Evolutionary conservation across 495 filamentous ascomycete genomes (phyloP), one percentile per base, ranked within the genome.

Genomic region (Tuber brumale): DNA sequence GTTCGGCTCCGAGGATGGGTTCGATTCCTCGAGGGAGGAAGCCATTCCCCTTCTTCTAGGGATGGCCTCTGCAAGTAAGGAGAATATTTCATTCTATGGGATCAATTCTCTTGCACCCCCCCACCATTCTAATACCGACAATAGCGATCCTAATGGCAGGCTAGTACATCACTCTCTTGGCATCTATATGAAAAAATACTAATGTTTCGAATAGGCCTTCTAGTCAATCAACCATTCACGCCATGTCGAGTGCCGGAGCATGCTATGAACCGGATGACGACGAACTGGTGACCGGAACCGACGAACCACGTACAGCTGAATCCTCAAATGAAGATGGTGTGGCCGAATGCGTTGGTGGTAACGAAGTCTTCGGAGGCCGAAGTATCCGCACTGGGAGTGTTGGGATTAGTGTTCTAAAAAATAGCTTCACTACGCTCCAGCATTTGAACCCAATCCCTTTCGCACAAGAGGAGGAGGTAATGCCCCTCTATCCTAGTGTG

Each of bases 1-100:
- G 72, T 79, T 45, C 31, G 76, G 41, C 69, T 41, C 72, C 76
- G 42, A 70, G 46, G 35, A 66, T 79, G 72, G 48, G 74, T 57
- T 72, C 76, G 0, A 79, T 77, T 18, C 70, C 1, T 69, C 72
- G 61, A 72, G 73, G 19, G 76, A 70, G 19, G 77, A 80, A 27
- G 76, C 61, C 73, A 71, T 31, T 14, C 73, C 35, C 70, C 35
- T 79, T 14, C 46, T 75, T 42, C 48, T 79, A 69, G 79, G 73
- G 51, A 42, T 37, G 10, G 37, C 9, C 35, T n/a, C 35, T 35
- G 35, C 45, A 42, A 77, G 19, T 39, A 79, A 76, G 42, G 79
- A 70, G n/a, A 23, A 45, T 23, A 69, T 41, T 43, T 70, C 70
- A 66, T 39, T 41, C 69, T 66, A 31, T 48, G 42, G 48, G 21